Evolutionary conservation across 306 rosid genomes (phyloP), one percentile per base, ranked within the genome.

Genomic region (Corylus avellana): DNA sequence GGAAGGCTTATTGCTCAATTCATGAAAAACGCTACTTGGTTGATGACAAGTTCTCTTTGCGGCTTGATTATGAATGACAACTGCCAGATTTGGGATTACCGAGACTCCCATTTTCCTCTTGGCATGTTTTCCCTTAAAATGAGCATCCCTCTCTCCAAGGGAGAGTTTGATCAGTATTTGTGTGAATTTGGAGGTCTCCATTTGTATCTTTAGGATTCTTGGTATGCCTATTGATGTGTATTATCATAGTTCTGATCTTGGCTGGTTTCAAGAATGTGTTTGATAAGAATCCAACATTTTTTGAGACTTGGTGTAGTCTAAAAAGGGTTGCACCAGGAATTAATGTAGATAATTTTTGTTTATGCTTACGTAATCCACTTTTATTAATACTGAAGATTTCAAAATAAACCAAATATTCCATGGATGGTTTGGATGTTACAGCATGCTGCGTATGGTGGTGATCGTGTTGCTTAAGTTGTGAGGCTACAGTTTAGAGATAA

Each of bases 271-370:
- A 70, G 79, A 76, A 84, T 81, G 63, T 56, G 39, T 32, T 77
- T 55, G 44, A 64, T 76, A 47, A n/a, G 64, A 81, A 69, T 74
- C 77, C 82, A 79, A n/a, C 78, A 77, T 75, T 73, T 46, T 79
- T 80, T 70, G 64, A 73, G 37, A 79, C 54, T 70, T 79, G 32
- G 51, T 81, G 72, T 73, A 53, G 69, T 70, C 25, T 14, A 37
- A 66, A 77, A 73, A 27, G 78, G 46, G n/a, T 39, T 47, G 20
- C 50, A 22, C 35, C 37, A 73, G 79, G 79, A 57, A 73, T 63
- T 27, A 71, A 71, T 46, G 20, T 25, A 29, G 53, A 32, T 61
- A 12, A 55, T 51, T 71, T 11, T 70, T 66, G 35, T 55, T 50
- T 37, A 68, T 82, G 17, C 54, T 81, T 39, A 27, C 58, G 54